Percentiles rank a stretch among this genome's conserved stretches.
Conservation (phyloP, 2,329 filamentous ascomycete species). For the Colletotrichum paranaense region DNA sequence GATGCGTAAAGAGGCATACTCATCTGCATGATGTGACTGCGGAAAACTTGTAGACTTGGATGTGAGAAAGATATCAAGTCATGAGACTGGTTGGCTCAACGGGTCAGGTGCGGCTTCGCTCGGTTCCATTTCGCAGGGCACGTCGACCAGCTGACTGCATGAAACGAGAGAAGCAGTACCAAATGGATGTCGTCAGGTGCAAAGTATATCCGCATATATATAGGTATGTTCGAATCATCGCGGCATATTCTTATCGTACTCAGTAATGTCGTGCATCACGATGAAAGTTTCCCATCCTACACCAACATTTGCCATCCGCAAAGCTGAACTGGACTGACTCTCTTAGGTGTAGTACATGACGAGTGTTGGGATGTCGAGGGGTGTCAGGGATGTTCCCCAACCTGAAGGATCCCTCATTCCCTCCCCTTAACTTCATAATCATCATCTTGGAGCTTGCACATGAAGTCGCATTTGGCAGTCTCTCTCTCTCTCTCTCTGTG, state of each 20-base stretch:
- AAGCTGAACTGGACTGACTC: not conserved
- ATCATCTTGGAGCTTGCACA: not conserved
- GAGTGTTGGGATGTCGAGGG: not conserved
- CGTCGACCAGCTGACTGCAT: conserved; percentile 12
- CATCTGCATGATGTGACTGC: not conserved
- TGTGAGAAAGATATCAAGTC: not conserved
- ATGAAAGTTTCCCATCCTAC: not conserved
- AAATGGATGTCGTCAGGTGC: not conserved
- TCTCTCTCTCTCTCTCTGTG: not conserved
- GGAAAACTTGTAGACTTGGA: not conserved
- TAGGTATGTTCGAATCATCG: not conserved
- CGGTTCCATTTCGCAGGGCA: not conserved
- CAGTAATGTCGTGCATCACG: not conserved
- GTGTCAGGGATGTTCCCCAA: too few species aligned
- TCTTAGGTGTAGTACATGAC: not conserved
- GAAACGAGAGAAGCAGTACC: not conserved
- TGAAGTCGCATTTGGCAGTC: not conserved
- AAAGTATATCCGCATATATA: not conserved
- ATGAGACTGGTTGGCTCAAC: conserved; percentile 26
- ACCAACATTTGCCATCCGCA: not conserved
- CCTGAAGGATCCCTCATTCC: not conserved
- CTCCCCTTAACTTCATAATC: not conserved
- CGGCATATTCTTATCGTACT: not conserved
- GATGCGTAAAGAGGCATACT: not conserved
- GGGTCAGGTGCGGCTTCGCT: conserved; percentile 30